These are phyloP conservation scores for Hyphopichia fennica DNA, from an alignment of 1,139 yeast species.

Conservation along the genomic window DNA sequence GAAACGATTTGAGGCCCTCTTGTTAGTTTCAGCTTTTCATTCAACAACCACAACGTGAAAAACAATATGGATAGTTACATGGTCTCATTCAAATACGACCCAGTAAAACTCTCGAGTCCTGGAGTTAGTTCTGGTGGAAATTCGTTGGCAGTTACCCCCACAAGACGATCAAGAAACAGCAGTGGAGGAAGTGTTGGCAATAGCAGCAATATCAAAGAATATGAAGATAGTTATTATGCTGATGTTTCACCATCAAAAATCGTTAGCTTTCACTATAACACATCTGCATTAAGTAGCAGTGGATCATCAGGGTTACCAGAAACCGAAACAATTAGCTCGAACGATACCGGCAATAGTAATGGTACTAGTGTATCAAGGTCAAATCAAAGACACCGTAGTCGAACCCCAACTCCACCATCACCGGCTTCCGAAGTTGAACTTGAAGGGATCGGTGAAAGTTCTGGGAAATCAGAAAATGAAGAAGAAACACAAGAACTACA, in stretches of 20 bases:
- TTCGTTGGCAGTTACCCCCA: background rate
- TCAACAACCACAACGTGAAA: conserved; percentile 6
- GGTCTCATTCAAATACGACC: conserved; percentile 7
- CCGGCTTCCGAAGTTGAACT: background rate
- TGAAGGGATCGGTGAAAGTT: no score
- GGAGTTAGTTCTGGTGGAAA: no score
- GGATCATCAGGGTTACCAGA: background rate
- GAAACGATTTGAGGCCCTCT: background rate
- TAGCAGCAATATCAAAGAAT: background rate
- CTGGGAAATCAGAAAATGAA: background rate
- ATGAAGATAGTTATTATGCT: background rate
- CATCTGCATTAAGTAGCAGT: background rate
- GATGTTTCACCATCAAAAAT: conserved; percentile 10
- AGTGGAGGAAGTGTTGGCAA: background rate
- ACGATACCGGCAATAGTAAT: no score
- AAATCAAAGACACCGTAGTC: conserved; percentile 2
- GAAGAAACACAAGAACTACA: no score
- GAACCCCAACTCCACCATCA: conserved; percentile 9
- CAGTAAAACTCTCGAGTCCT: conserved; percentile 1
- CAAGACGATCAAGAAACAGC: background rate
- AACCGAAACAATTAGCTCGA: no score
- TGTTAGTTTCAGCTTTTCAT: conserved; percentile 6
- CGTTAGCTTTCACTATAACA: conserved; percentile 10
- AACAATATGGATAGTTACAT: conserved; percentile 5
- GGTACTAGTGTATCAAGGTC: no score